Base-by-base conservation (phyloP, 2,329 filamentous ascomycete species). In the Ilyonectria mors-panacis region DNA sequence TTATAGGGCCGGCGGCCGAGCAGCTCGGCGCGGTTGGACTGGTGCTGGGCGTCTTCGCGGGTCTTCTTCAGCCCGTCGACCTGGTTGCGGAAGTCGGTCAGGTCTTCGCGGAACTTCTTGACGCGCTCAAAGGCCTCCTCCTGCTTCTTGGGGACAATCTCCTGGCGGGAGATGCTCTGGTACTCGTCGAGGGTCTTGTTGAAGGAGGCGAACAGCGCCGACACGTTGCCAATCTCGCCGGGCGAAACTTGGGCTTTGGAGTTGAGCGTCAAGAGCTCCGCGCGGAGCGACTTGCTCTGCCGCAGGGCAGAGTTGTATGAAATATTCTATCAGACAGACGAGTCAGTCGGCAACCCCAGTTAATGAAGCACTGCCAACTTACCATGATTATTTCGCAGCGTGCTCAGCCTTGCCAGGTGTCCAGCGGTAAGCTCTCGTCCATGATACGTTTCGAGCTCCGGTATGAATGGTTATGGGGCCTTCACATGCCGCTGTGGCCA, bases 171-270 rank as follows among this genome's bases (percentile, higher is more conserved):
- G 33, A 97, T 89, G 62, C 88, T 88, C 76, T 92, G 90, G 85
- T 99, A 99, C 78, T 98, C 95, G 83, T 98, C 95, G 71, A 99
- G 87, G 1, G 94, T 97, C 68, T 96, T 94, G 53, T 93, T 89
- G 80, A 99, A 94, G 66, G 94, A 82, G 48, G 93, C 91, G 33
- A 97, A 84, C 15, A 93, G 93, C 21, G 91, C 92, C n/a, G 92
- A 92, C 70, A 94, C 89, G 81, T 94, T 92, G 77, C 92, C 92
- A 81, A 86, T 77, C 68, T 80, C 74, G 72, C 81, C 79, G 6
- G 82, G 82, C 77, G 92, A 91, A 13, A 93, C 85, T 58, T 89
- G 88, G 53, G 88, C 85, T 45, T 90, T 91, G 55, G 86, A 85
- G 64, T 91, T 86, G 75, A 95, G 91, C 53, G 87, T 85, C 74